Conservation (phyloP, 306 rosid genomes). For the Astragalus membranaceus region DNA sequence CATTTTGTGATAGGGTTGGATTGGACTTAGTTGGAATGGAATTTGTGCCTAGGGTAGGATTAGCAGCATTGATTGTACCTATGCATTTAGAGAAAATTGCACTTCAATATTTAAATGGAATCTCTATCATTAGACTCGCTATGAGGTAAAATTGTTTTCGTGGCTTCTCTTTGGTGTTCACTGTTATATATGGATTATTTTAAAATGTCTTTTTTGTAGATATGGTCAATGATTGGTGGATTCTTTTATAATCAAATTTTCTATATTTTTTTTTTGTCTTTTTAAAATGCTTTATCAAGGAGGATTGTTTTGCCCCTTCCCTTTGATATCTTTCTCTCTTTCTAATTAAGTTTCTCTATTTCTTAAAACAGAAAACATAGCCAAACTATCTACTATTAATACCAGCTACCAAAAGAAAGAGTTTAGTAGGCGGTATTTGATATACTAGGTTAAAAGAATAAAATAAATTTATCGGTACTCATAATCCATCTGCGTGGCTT, state of each 20-base stretch:
- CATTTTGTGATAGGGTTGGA: not conserved
- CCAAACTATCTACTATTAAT: not conserved
- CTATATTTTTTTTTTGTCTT: not conserved
- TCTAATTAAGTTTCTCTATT: not conserved
- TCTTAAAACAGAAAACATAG: not conserved
- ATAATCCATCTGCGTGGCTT: not conserved
- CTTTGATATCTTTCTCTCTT: not conserved
- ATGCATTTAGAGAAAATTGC: not conserved
- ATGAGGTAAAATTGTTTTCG: not conserved
- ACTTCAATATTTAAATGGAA: not conserved
- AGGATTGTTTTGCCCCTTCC: not conserved
- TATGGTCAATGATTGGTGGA: not conserved
- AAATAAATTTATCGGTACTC: not conserved
- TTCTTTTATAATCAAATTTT: not conserved
- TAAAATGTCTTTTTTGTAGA: not conserved
- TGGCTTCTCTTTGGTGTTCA: not conserved
- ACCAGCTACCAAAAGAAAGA: not conserved
- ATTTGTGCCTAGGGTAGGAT: not conserved
- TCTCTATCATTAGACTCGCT: slow-evolving; percentile 1
- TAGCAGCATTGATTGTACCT: not conserved
- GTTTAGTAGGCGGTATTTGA: not conserved
- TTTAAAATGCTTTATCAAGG: not conserved
- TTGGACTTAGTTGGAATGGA: not conserved
- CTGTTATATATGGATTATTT: not conserved
- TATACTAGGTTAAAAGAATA: not conserved